Conservation (phyloP, 768 basidiomycete species). For the Russula sp. region DNA sequence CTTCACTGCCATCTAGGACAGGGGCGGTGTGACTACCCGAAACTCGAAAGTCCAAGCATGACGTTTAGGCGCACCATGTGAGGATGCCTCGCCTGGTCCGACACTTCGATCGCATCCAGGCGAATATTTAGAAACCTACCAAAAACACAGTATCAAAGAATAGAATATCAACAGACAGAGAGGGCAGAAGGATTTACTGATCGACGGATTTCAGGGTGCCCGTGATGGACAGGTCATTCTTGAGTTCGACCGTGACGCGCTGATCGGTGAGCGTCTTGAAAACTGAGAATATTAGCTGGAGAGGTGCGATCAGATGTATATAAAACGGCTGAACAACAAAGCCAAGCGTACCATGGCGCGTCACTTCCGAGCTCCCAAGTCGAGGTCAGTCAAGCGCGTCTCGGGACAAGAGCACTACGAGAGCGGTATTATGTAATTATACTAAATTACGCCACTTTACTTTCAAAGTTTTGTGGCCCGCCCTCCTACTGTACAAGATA, state of each 20-base stretch:
- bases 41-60: background rate
- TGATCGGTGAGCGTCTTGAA: conserved; percentile 99
- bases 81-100: conserved; percentile 89
- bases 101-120: conserved; percentile 85
- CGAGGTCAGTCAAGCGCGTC: background rate
- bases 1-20: conserved; percentile 87
- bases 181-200: conserved; percentile 48
- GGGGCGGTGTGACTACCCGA: background rate
- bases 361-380: background rate
- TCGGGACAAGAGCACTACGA: too few relatives aligned
- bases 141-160: background rate
- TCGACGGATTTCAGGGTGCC: conserved; percentile 96
- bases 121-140: conserved; percentile 90
- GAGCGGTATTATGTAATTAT: background rate
- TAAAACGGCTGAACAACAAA: background rate
- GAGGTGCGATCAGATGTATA: background rate
- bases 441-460: too few relatives aligned
- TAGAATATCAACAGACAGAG: too few relatives aligned
- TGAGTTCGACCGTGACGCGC: conserved; percentile 92
- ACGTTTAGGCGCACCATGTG: conserved; percentile 69
- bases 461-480: too few relatives aligned
- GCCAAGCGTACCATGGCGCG: conserved; percentile 12
- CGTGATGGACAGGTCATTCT: conserved; percentile 96
- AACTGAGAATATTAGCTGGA: conserved; percentile 88
- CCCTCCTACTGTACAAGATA: too few relatives aligned